A percentile compares a stretch with the other conserved stretches of the same genome.
Conservation (phyloP, 768 basidiomycete genomes). For the Macrocybe gigantea region DNA sequence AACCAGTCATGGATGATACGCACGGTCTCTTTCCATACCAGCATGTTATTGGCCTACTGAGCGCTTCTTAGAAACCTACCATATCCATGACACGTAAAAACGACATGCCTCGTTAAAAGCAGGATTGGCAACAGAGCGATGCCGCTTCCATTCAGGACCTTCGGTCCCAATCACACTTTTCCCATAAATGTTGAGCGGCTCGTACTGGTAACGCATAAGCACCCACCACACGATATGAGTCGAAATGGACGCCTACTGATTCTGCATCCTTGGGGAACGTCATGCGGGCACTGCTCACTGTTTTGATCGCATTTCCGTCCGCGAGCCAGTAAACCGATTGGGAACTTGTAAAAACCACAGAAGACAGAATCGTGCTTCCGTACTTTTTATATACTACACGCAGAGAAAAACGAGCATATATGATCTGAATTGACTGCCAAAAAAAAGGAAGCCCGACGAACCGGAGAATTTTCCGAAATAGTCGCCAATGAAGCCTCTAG, state of each 20-base stretch:
- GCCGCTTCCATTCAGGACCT: slow-evolving; percentile 41
- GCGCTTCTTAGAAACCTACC: background rate
- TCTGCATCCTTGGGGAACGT: slow-evolving; percentile 34
- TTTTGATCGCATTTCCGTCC: slow-evolving; percentile 36
- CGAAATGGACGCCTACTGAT: slow-evolving; percentile 19
- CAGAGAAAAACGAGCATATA: background rate
- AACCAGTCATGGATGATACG: slow-evolving; percentile 38
- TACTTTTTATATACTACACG: slow-evolving; percentile 30
- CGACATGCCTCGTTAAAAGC: slow-evolving; percentile 41
- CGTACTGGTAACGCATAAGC: slow-evolving; percentile 26
- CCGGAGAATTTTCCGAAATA: slow-evolving; percentile 28
- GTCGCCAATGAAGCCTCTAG: slow-evolving; percentile 23
- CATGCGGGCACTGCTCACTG: slow-evolving; percentile 22
- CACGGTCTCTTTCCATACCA: slow-evolving; percentile 43
- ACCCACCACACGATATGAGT: background rate
- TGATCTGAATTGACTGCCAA: background rate
- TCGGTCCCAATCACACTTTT: slow-evolving; percentile 35
- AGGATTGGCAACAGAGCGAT: slow-evolving; percentile 36
- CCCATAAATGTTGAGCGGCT: slow-evolving; percentile 40
- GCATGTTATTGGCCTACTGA: slow-evolving; percentile 34
- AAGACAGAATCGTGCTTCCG: slow-evolving; percentile 33
- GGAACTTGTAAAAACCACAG: slow-evolving; percentile 24
- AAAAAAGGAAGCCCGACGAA: slow-evolving; percentile 20
- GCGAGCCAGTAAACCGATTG: slow-evolving; percentile 33
- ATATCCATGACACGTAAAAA: background rate